Evolutionary conservation across 177 flowering plant genomes (phyloP).

Genomic region (Vitis hybrid): DNA sequence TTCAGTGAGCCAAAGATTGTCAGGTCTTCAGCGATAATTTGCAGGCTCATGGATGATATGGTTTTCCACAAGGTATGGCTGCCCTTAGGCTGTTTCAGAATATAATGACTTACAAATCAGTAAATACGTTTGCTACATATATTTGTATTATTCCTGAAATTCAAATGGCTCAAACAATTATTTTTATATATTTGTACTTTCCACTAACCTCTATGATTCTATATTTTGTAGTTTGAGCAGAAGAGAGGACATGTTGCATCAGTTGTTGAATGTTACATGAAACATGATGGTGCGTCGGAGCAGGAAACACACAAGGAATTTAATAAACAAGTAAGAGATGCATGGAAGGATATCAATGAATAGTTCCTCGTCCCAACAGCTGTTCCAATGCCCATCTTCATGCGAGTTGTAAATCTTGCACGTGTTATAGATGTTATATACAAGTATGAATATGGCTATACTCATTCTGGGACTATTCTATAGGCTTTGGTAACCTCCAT

Average conservation of each 20-base stretch:
- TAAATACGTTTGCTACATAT: too few species aligned
- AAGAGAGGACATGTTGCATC: constrained; percentile 30
- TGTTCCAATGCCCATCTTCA: constrained; percentile 16
- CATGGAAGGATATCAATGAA: constrained; percentile 33
- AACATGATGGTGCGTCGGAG: constrained; percentile 12
- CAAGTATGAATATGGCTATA: constrained; percentile 27
- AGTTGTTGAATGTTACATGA: constrained; percentile 24
- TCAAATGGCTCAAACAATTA: neutral
- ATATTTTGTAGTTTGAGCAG: constrained; percentile 22
- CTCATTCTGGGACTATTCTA: constrained; percentile 3
- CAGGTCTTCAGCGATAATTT: constrained; percentile 2
- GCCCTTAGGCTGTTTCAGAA: too few species aligned
- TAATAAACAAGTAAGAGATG: constrained; percentile 7
- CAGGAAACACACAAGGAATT: constrained; percentile 11
- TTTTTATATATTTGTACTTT: too few species aligned
- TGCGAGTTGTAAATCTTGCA: constrained; percentile 21
- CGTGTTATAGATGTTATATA: constrained; percentile 25
- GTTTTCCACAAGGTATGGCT: constrained; percentile 13
- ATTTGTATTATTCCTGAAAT: neutral
- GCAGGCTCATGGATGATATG: constrained; percentile 24
- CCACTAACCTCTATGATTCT: neutral
- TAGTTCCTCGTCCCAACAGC: constrained; percentile 7
- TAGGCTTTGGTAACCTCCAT: constrained; percentile 3
- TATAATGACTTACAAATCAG: too few species aligned
- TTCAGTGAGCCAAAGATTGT: constrained; percentile 15